Evolutionary conservation across 345 rosid species (phyloP).

Genomic region (Nasturtium officinale): DNA sequence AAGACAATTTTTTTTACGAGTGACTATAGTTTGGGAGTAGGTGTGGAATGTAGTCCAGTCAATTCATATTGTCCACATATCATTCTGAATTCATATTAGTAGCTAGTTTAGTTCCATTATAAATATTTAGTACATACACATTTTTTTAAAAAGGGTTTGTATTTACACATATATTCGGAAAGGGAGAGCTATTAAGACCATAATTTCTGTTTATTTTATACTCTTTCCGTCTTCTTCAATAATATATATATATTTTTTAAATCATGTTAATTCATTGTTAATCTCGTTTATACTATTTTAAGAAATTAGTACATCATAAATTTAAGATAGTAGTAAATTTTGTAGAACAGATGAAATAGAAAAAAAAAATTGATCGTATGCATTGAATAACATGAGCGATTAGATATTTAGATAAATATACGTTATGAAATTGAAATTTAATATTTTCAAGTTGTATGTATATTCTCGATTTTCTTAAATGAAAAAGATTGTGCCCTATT

Average conservation of each 20-base stretch:
- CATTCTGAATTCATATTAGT: neutral
- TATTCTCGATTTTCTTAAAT: neutral
- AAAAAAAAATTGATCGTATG: neutral
- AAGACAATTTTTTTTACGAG: neutral
- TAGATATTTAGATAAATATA: neutral
- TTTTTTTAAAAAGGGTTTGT: too few species aligned
- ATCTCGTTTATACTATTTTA: too few species aligned
- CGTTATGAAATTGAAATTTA: neutral
- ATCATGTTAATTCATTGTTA: neutral
- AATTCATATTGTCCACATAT: constrained; percentile 11
- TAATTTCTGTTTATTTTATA: neutral
- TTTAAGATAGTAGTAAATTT: neutral
- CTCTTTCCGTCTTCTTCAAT: too few species aligned
- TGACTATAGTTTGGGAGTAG: constrained; percentile 31
- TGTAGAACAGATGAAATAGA: neutral
- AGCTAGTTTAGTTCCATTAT: neutral
- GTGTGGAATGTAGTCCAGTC: constrained; percentile 22
- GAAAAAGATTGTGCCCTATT: neutral
- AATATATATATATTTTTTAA: too few species aligned
- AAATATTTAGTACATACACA: too few species aligned
- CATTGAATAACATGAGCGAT: neutral
- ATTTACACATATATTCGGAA: neutral
- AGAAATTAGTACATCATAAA: neutral
- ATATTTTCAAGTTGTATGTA: neutral
- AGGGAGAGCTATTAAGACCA: neutral